Evolutionary conservation across 2,329 filamentous ascomycete genomes (phyloP).

Genomic region (Cadophora gregata): DNA sequence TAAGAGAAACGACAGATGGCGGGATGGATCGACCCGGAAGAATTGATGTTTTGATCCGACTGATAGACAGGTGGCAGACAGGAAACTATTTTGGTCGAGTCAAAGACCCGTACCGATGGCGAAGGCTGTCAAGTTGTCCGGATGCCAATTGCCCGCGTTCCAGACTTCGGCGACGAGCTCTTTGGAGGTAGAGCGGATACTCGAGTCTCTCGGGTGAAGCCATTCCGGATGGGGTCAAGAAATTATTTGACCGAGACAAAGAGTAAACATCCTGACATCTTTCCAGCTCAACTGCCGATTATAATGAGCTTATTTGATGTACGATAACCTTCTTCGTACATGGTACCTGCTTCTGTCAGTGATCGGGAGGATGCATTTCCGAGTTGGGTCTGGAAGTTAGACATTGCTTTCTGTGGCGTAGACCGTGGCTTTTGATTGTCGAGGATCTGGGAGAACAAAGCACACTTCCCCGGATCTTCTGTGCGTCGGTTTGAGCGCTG

Average conservation of each 20-base stretch:
- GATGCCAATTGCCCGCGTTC: neutral
- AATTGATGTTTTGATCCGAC: neutral
- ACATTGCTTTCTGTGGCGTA: neutral
- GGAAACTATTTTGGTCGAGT: slow-evolving; percentile 10
- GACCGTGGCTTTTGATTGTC: too few species aligned
- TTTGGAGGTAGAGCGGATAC: neutral
- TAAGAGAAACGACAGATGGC: neutral
- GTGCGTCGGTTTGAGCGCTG: neutral
- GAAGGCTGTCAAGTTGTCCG: neutral
- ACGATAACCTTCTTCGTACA: neutral
- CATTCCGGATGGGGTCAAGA: neutral
- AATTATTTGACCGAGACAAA: neutral
- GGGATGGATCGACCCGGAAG: slow-evolving; percentile 6
- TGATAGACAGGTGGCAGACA: slow-evolving; percentile 4
- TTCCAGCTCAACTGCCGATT: neutral
- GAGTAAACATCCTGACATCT: neutral
- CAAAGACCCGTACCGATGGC: neutral
- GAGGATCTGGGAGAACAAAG: neutral
- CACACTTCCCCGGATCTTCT: neutral
- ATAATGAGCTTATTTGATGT: neutral
- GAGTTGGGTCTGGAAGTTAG: neutral
- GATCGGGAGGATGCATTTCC: neutral
- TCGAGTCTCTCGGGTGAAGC: neutral
- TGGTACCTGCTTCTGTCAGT: neutral
- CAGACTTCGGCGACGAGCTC: neutral